Conservation (phyloP, 768 basidiomycete genomes). For the Calvatia gigantea region DNA sequence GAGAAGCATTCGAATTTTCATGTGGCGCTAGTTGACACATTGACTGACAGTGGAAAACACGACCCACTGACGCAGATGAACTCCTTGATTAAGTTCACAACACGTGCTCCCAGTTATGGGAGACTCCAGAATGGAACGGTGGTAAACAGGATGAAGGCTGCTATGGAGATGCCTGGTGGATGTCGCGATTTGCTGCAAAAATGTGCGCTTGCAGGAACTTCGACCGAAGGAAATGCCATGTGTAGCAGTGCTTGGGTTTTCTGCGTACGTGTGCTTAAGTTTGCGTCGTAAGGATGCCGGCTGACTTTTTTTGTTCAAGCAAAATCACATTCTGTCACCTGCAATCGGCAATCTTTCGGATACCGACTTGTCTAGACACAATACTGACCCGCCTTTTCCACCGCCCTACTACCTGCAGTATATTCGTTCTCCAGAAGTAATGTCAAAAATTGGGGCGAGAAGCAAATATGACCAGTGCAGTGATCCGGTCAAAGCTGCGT, state of each 20-base stretch:
- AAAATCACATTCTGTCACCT: neutral
- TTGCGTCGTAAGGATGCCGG: neutral
- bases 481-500: neutral
- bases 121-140: conserved; percentile 4
- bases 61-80: conserved; percentile 3
- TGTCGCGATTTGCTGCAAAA: neutral
- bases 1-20: no score
- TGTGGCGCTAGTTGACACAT: no score
- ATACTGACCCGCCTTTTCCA: conserved; percentile 4
- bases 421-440: neutral
- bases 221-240: neutral
- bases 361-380: neutral
- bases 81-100: conserved; percentile 2
- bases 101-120: conserved; percentile 5
- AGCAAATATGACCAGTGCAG: neutral
- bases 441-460: conserved; percentile 4
- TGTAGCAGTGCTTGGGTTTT: neutral
- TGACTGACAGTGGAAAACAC: neutral
- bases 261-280: neutral
- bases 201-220: neutral
- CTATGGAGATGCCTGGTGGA: neutral
- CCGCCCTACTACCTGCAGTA: neutral
- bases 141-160: neutral
- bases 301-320: neutral
- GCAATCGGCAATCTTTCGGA: neutral